Evolutionary conservation across 768 basidiomycete species (phyloP).

Genomic region (Sarcomyxa edulis): DNA sequence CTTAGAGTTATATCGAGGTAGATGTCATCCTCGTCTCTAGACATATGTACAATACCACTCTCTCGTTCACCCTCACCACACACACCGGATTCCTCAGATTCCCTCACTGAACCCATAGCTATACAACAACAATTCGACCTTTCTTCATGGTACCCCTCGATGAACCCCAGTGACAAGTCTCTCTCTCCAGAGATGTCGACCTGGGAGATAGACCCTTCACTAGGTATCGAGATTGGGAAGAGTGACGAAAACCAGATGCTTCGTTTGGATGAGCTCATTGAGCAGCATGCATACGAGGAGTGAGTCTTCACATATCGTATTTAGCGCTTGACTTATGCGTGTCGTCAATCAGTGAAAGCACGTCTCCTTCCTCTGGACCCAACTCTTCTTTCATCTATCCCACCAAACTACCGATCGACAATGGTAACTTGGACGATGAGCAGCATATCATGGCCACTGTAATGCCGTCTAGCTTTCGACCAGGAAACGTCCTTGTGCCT

Average conservation of each 20-base stretch:
- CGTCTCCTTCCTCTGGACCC: constrained; percentile 30
- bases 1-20: constrained; percentile 6
- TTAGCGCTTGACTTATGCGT: too few species aligned
- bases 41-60: constrained; percentile 42
- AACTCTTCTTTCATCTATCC: constrained; percentile 25
- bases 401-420: constrained; percentile 19
- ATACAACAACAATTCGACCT: constrained; percentile 46
- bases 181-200: constrained; percentile 27
- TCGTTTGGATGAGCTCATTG: constrained; percentile 66
- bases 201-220: constrained; percentile 39
- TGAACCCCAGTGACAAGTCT: constrained; percentile 36
- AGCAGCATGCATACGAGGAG: constrained; percentile 75
- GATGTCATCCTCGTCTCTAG: constrained; percentile 60
- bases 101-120: constrained; percentile 39
- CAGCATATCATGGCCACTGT: too few species aligned
- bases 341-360: constrained; percentile 11
- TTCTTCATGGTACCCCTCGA: constrained; percentile 55
- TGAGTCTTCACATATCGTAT: constrained; percentile 22
- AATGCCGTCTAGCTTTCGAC: constrained; percentile 24
- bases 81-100: constrained; percentile 62
- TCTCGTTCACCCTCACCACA: constrained; percentile 72
- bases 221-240: constrained; percentile 32
- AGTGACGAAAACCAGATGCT: constrained; percentile 53
- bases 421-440: too few species aligned
- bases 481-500: constrained; percentile 25